Evolutionary conservation across 495 filamentous ascomycete species (phyloP), one percentile per base, ranked within the genome.

Genomic region (Tuber borchii): DNA sequence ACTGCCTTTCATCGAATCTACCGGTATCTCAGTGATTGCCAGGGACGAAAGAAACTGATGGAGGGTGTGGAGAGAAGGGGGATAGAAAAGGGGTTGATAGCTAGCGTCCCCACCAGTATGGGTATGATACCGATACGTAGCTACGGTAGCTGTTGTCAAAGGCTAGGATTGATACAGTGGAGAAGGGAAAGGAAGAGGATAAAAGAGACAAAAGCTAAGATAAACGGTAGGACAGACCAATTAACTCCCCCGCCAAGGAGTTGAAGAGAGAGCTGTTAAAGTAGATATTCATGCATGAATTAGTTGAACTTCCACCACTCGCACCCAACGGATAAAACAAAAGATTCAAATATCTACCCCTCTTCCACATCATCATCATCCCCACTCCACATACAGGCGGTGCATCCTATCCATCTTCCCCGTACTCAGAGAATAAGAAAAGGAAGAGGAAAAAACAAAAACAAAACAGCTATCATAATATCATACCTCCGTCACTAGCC

Each of bases 291-390:
- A 12, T n/a, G 48, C 48, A n/a, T n/a, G 22, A n/a, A 10, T 56
- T n/a, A 56, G 48, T 56, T 56, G 48, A 26, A 56, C 8, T 3
- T n/a, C 20, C 20, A 56, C 22, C 20, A 56, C 45, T 12, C 12
- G 16, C 48, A 26, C 48, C 48, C 48, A n/a, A 9, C 20, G 20
- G 48, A n/a, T 56, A 56, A 16, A 31, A 31, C 12, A 61, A 22
- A 4, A 61, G n/a, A 16, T 1, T 31, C 16, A 3, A 46, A 46
- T 46, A 46, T 46, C 20, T 65, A 7, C 56, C 26, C 56, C 56
- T 65, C 56, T 34, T 65, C 56, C 56, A 65, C 56, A 65, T 65
- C 56, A 65, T 65, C 56, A 65, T 65, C 56, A 65, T 65, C 26
- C 56, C 26, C 56, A 65, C 10, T 10, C 26, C 56, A 26, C 56